A percentile compares a stretch with the other conserved stretches of the same genome.
Evolutionary conservation across 225 moss, liverwort and hornwort genomes (phyloP).

Genomic region (Lunularia cruciata): DNA sequence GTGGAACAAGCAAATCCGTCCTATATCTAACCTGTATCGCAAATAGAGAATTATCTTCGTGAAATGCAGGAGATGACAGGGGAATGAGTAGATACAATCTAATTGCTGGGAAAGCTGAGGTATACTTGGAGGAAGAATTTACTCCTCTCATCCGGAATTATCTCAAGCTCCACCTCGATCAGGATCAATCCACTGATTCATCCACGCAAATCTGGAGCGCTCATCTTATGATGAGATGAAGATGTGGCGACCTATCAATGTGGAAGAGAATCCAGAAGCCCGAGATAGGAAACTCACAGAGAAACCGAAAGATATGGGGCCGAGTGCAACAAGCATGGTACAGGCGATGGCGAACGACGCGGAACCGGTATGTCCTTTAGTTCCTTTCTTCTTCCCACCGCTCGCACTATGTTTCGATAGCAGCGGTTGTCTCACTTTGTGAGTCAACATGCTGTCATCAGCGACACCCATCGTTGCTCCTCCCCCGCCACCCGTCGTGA

Average conservation of each 20-base stretch:
- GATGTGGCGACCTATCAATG: no score
- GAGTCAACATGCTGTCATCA: background rate
- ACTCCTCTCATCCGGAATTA: no score
- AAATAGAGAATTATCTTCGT: no score
- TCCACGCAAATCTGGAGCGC: background rate
- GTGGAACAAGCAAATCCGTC: no score
- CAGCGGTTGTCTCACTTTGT: conserved; percentile 32
- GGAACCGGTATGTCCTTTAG: conserved; percentile 14
- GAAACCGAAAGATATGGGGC: conserved; percentile 48
- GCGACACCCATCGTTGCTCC: conserved; percentile 21
- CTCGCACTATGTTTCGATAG: conserved; percentile 13
- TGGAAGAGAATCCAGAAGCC: no score
- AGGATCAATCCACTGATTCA: no score
- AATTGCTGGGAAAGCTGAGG: background rate
- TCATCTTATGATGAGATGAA: background rate
- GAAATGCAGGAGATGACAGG: no score
- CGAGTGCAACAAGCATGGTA: conserved; percentile 41
- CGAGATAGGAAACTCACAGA: conserved; percentile 26
- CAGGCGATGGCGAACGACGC: conserved; percentile 36
- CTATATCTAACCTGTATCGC: no score
- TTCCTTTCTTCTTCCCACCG: conserved; percentile 17
- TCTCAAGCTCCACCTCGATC: no score
- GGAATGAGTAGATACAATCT: no score
- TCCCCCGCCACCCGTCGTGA: background rate
- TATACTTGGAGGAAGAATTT: no score